Conservation (phyloP, 1,284 basidiomycete species). For the Fomes fomentarius region DNA sequence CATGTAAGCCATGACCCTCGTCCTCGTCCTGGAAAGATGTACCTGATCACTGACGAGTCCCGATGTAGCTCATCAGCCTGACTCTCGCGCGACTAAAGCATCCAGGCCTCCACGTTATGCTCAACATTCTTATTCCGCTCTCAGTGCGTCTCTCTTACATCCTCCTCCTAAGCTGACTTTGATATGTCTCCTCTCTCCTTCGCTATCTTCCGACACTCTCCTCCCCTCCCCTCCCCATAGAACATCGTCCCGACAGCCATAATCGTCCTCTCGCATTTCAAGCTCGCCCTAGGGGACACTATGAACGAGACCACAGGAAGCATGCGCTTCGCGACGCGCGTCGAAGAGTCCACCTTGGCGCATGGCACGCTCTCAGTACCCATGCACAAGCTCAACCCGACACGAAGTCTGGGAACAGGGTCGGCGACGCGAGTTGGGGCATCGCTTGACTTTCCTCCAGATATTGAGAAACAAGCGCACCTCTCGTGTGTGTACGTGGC, state of each 20-base stretch:
- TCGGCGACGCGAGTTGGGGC: too few relatives aligned
- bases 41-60: not conserved
- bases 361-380: too few relatives aligned
- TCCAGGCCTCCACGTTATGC: constrained; percentile 6
- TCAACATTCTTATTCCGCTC: not conserved
- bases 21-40: too few relatives aligned
- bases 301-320: constrained; percentile 4
- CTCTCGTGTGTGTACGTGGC: too few relatives aligned
- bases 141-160: too few relatives aligned
- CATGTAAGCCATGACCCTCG: not conserved
- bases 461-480: too few relatives aligned
- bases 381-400: too few relatives aligned
- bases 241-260: constrained; percentile 13
- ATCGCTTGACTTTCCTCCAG: too few relatives aligned
- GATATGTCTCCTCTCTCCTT: too few relatives aligned
- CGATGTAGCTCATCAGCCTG: constrained; percentile 3
- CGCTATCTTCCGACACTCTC: too few relatives aligned
- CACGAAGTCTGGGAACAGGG: too few relatives aligned
- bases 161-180: too few relatives aligned
- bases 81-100: constrained; percentile 4
- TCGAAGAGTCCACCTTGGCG: not conserved
- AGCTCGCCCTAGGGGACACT: constrained; percentile 6
- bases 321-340: constrained; percentile 11
- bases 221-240: not conserved
- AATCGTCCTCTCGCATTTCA: constrained; percentile 13